A percentile compares a stretch with the other conserved stretches of the same genome.
phyloP scores from a whole-genome alignment of 1,139 yeast genomes.

The Eremothecium gossypii region DNA sequence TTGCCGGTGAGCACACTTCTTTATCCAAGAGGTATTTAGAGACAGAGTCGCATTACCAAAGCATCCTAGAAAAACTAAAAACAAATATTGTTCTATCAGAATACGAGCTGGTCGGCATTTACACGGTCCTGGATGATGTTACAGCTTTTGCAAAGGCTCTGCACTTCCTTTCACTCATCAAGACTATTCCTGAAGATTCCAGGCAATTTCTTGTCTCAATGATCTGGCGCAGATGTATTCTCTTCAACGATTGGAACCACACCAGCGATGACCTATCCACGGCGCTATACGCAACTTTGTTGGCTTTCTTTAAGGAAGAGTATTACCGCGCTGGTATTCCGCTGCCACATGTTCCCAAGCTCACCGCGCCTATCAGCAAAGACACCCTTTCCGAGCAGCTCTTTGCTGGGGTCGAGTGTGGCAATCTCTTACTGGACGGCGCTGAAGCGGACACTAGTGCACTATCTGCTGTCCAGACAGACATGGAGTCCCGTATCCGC shows the following conservation, averaged over 20 bases:
- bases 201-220: constrained; percentile 30
- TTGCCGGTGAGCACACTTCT: constrained; percentile 26
- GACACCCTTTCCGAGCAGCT: too few species aligned
- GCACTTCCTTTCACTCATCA: constrained; percentile 32
- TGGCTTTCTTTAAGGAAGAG: constrained; percentile 28
- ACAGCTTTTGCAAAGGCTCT: constrained; percentile 37
- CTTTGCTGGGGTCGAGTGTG: too few species aligned
- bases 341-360: constrained; percentile 22
- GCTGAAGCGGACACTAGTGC: constrained; percentile 1
- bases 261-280: constrained; percentile 39
- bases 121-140: constrained; percentile 41
- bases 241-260: constrained; percentile 50
- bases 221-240: constrained; percentile 57
- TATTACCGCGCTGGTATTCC: constrained; percentile 23
- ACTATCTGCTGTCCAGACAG: neutral
- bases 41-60: constrained; percentile 13
- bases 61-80: constrained; percentile 8
- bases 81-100: constrained; percentile 35
- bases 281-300: constrained; percentile 40
- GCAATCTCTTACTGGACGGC: constrained; percentile 12
- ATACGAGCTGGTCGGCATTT: constrained; percentile 45
- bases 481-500: constrained; percentile 19
- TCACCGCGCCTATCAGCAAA: neutral
- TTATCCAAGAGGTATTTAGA: constrained; percentile 11
- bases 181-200: constrained; percentile 24